Base-by-base conservation (phyloP, 805 yeast species). In the Ogataea pini region DNA sequence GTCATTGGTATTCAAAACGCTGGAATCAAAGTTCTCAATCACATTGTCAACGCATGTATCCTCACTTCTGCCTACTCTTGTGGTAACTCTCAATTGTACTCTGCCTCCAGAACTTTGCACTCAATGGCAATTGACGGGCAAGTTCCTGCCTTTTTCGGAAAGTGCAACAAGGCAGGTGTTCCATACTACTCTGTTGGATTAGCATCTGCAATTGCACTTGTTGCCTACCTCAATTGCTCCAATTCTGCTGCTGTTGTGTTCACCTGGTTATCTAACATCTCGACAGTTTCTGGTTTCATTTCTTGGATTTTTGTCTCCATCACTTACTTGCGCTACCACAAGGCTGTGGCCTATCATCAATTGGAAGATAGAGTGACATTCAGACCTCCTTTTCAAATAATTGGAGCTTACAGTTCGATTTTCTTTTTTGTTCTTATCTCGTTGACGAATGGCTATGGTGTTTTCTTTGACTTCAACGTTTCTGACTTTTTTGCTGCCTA, bases 1-100 rank as follows among this genome's bases (percentile, higher is more conserved):
- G 92, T 88, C 45, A 83, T 88, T 63, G 96, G 95, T 46, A 84
- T 89, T 60, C 80, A 80, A 59, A 77, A 75, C 56, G 86, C 89
- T 14, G 73, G 79, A 43, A 86, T 89, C 55, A 62, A 64, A 24
- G 91, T 80, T 1, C 71, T 89, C 54, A 91, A 89, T 47, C 86
- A 85, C 56, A 80, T 90, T 42, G 76, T 89, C 61, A 90, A 90
- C 64, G 92, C 85, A 2, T 82, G 86, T 61, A 85, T 89, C 29
- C 58, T 75, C 22, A 60, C 72, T 2, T 67, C 73, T 3, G 75
- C 75, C 14, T 77, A 70, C 41, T 61, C 92, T 12, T 90, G 91
- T 42, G 89, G 89, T 27, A 89, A 87, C 70, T 83, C 89, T 4
- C 87, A 81, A 64, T 70, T 87, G 58, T 86, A 83, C 67, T 79